Evolutionary conservation across 2,329 filamentous ascomycete genomes (phyloP), one percentile per base, ranked within the genome.

Genomic region (Amauroascus niger): DNA sequence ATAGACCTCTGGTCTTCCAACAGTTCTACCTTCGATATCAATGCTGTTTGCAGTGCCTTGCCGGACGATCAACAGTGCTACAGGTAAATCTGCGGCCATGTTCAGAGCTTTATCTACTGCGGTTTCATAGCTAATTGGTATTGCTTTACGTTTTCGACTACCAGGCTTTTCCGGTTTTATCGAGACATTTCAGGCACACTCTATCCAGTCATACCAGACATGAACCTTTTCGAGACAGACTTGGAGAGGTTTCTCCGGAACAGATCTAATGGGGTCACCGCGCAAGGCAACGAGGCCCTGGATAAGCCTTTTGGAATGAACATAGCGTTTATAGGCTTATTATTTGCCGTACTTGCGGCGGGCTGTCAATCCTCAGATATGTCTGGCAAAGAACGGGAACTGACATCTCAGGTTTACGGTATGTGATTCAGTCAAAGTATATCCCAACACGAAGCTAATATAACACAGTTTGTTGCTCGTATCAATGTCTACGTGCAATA

Each of bases 1-100:
- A 79, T 83, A 26, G 80, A 83, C 61, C 67, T 83, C 2, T 83
- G 80, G 79, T 81, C 80, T 5, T 79, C 78, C 1, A 79, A 82
- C 54, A 79, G 77, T 48, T 80, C 78, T 1, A 71, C 78, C 5
- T 74, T 77, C 56, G 76, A 80, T 60, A 74, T 80, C 4, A 76
- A 72, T 54, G 79, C 81, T 50, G 72, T 83, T 1, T 79, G 78
- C 33, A 79, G 77, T 59, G 78, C 79, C 1, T 67, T 83, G 30
- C 80, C 80, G 0, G 75, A 70, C 56, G 80, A 83, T 61, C 69
- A 74, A 20, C 76, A 82, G 60, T 80, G 79, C 59, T 69, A 79
- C 59, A 75, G 71, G 70, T 74, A 39, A 62, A 72, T 53, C 32
- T 1, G 13, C 18, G n/a, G 2, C 39, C 18, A 35, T 30, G 45